Conservation (phyloP, 306 rosid species). For the Lathyrus aphaca region DNA sequence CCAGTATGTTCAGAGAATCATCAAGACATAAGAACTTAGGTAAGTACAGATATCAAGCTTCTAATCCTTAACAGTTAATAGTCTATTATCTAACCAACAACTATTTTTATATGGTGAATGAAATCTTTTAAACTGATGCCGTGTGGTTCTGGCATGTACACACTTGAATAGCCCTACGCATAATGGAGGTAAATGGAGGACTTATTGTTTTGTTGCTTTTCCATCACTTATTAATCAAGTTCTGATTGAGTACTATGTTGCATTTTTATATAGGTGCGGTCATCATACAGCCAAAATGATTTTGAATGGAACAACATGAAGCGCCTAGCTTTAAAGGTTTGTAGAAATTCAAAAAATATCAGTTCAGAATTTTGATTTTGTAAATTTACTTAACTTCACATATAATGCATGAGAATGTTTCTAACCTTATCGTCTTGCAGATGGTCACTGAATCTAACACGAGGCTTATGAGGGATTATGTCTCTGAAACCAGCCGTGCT, state of each 20-base stretch:
- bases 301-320: conserved; percentile 90
- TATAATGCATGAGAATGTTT: conserved; percentile 27
- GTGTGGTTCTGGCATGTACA: conserved; percentile 36
- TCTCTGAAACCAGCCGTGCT: conserved; percentile 62
- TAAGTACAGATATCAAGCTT: conserved; percentile 33
- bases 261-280: conserved; percentile 70
- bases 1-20: conserved; percentile 84
- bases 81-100: conserved; percentile 22
- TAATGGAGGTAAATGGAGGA: conserved; percentile 70
- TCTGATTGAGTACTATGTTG: conserved; percentile 4
- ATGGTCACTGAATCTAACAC: conserved; percentile 81
- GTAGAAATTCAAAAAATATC: conserved; percentile 13
- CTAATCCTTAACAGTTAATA: conserved; percentile 31
- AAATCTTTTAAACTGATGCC: conserved; percentile 32
- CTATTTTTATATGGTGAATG: conserved; percentile 18
- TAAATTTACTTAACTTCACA: conserved; percentile 8
- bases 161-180: conserved; percentile 72
- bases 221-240: conserved; percentile 7
- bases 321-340: conserved; percentile 70
- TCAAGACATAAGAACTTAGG: conserved; percentile 83
- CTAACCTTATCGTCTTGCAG: conserved; percentile 48
- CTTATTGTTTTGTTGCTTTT: conserved; percentile 16
- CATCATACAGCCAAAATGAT: conserved; percentile 84
- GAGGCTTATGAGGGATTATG: conserved; percentile 73
- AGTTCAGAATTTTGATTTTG: conserved; percentile 3